These are phyloP conservation scores for Acacia concinna DNA, from an alignment of 331 rosid genomes.

Conservation along the genomic window DNA sequence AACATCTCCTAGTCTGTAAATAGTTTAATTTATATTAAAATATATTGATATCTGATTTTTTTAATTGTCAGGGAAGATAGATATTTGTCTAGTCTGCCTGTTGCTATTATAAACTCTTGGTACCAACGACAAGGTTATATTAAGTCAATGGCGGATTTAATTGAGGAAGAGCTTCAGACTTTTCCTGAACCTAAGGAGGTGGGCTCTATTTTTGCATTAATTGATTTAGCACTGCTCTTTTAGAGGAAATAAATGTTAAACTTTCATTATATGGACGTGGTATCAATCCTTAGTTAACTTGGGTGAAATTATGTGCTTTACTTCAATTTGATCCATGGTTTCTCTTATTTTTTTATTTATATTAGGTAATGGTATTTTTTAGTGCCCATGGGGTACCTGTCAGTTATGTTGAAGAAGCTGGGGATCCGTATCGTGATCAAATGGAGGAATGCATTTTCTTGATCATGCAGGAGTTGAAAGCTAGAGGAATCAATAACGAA, in stretches of 20 bases:
- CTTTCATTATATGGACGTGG: not conserved
- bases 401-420: constrained; percentile 89
- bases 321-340: constrained; percentile 8
- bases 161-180: constrained; percentile 69
- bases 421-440: constrained; percentile 96
- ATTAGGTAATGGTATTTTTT: constrained; percentile 85
- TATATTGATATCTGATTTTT: constrained; percentile 34
- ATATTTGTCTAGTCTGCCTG: constrained; percentile 74
- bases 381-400: constrained; percentile 99
- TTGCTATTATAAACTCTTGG: constrained; percentile 93
- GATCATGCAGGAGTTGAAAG: constrained; percentile 91
- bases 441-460: constrained; percentile 93
- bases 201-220: constrained; percentile 29
- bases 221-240: constrained; percentile 21
- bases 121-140: constrained; percentile 87
- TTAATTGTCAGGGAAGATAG: constrained; percentile 72
- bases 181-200: constrained; percentile 80
- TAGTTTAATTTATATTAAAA: not conserved
- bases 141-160: constrained; percentile 92
- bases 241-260: not conserved
- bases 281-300: not conserved
- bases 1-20: not conserved
- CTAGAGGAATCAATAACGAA: constrained; percentile 76
- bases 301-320: constrained; percentile 19
- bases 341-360: constrained; percentile 21